These are phyloP conservation scores for Suillus clintonianus DNA, from an alignment of 768 basidiomycete genomes.

Conservation along the genomic window DNA sequence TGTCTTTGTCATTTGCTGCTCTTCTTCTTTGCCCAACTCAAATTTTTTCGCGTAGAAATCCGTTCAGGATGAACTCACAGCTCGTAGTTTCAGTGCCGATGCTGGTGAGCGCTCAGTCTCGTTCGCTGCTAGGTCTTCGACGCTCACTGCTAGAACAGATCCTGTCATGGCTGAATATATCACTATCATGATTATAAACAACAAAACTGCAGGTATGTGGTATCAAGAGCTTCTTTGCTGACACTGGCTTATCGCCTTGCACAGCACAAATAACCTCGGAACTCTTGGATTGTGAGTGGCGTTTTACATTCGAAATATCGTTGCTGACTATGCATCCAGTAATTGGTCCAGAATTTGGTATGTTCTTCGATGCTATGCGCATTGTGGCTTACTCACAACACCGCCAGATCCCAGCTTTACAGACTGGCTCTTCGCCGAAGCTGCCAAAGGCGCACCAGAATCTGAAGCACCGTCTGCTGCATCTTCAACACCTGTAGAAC, in stretches of 20 bases:
- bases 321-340: conserved; percentile 36
- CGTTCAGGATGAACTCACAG: conserved; percentile 80
- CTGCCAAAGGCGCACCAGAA: conserved; percentile 66
- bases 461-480: conserved; percentile 42
- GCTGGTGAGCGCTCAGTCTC: conserved; percentile 54
- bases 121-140: conserved; percentile 6
- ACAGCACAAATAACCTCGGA: conserved; percentile 86
- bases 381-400: background rate
- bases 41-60: conserved; percentile 51
- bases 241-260: conserved; percentile 7
- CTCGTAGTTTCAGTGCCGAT: conserved; percentile 72
- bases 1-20: conserved; percentile 14
- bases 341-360: conserved; percentile 85
- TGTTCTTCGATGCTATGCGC: conserved; percentile 20
- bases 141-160: conserved; percentile 45
- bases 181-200: conserved; percentile 93
- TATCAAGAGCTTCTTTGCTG: conserved; percentile 3
- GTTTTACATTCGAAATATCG: background rate
- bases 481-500: conserved; percentile 26
- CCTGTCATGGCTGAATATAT: conserved; percentile 94
- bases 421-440: conserved; percentile 85
- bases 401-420: conserved; percentile 76
- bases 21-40: conserved; percentile 4
- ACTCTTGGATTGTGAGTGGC: conserved; percentile 70
- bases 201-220: conserved; percentile 73